phyloP scores from a whole-genome alignment of 306 rosid genomes.

The Gillenia trifoliata region DNA sequence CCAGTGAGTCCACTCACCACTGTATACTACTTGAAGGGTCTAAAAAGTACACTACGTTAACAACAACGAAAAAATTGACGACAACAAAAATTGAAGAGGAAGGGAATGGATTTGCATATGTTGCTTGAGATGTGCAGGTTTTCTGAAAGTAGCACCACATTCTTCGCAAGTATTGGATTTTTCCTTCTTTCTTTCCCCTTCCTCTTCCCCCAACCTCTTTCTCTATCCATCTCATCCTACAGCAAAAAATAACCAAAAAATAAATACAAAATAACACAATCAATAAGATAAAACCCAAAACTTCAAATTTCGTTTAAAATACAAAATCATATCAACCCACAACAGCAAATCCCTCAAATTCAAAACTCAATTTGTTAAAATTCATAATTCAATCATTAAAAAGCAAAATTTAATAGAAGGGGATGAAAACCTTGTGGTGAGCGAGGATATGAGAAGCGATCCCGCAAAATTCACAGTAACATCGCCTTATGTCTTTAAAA shows the following conservation, averaged over 20 bases:
- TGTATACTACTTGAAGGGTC: too few species aligned
- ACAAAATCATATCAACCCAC: not conserved
- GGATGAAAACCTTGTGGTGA: constrained; percentile 57
- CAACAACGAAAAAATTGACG: too few species aligned
- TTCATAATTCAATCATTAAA: not conserved
- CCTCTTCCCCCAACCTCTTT: constrained; percentile 18
- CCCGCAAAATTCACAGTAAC: constrained; percentile 54
- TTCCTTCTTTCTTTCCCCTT: constrained; percentile 9
- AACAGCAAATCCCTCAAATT: not conserved
- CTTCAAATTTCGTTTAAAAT: not conserved
- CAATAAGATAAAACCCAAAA: not conserved
- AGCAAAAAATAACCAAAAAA: not conserved
- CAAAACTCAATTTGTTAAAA: constrained; percentile 1
- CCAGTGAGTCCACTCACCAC: too few species aligned
- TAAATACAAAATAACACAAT: not conserved
- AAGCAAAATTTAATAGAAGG: not conserved
- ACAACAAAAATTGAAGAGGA: too few species aligned
- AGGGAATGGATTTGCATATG: constrained; percentile 79
- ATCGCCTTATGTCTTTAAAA: constrained; percentile 48
- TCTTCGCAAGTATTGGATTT: constrained; percentile 50
- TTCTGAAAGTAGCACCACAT: constrained; percentile 68
- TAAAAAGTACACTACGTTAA: too few species aligned
- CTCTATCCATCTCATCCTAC: constrained; percentile 49
- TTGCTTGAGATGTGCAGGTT: constrained; percentile 69
- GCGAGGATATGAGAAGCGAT: constrained; percentile 48